Base-by-base conservation (phyloP, 805 yeast species). In the Spathaspora gorwiae region DNA sequence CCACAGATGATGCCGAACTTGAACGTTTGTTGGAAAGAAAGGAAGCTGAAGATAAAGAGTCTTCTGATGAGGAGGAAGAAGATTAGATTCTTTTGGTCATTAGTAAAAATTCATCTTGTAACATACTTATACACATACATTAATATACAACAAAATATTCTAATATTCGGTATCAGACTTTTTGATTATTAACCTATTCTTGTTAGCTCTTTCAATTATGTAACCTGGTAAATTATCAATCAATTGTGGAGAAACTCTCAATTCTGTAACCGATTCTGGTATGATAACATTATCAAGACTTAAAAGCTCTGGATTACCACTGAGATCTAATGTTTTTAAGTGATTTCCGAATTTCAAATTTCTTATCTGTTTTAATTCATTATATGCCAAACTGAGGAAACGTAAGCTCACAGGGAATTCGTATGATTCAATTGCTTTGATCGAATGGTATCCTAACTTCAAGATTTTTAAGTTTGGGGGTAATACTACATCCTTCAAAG, bases 1-100 rank as follows among this genome's bases (percentile, higher is more conserved):
- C 96, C 49, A 87, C 94, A 49, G 99, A 94, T 66, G 99, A 94
- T 67, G 98, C 97, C 49, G 97, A 90, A 72, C 80, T 94, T 62
- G 96, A 90, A 70, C 96, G 96, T 49, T 79, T 94, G 54, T 83
- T 94, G 80, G 97, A 92, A 72, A 80, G 87, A 64, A 87, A 89
- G 64, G 97, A 89, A 73, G 77, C 84, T 62, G 97, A 88, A 66
- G 90, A 87, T 62, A 81, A 83, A 64, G 83, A 84, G 58, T 90
- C 87, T 47, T 84, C 89, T 40, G 90, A 86, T 47, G 95, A 87
- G 54, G 94, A 83, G 48, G 94, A 83, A 47, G 74, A 69, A 27
- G 69, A 43, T 12, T 43, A 42, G 19, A 32, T 26, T 35, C 19
- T 35, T 27, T 13, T 34, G 26, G 27, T 34, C 15, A 11, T 38